Conservation (phyloP, 371 early-diverging fungal species). For the Chytridiales sp. region DNA sequence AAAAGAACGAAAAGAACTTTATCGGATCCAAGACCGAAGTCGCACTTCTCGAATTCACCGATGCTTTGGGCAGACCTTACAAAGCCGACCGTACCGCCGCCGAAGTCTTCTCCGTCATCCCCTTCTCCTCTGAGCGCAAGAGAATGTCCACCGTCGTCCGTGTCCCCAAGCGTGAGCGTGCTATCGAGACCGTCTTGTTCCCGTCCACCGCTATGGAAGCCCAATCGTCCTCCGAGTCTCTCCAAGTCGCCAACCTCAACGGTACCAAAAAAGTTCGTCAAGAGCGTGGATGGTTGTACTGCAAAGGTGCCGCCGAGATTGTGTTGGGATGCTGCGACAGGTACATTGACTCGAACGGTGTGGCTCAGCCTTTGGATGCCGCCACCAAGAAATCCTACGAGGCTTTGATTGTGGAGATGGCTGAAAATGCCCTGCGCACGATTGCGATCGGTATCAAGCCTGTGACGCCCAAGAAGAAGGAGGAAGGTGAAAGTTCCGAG, state of each 20-base stretch:
- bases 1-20: too few relatives aligned
- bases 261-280: too few relatives aligned
- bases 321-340: conserved; percentile 53
- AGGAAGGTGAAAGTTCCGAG: too few relatives aligned
- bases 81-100: conserved; percentile 50
- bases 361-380: conserved; percentile 11
- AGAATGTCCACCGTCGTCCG: conserved; percentile 79
- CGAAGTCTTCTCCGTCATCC: conserved; percentile 60
- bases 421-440: conserved; percentile 82
- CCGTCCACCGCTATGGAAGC: neutral
- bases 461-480: conserved; percentile 51
- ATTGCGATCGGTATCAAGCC: conserved; percentile 82
- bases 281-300: conserved; percentile 47
- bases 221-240: conserved; percentile 19
- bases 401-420: conserved; percentile 68
- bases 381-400: too few relatives aligned
- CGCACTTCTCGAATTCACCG: conserved; percentile 68
- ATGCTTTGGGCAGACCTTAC: conserved; percentile 56
- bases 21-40: conserved; percentile 89
- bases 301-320: conserved; percentile 87
- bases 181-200: neutral
- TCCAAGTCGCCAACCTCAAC: too few relatives aligned
- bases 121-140: conserved; percentile 84
- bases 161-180: conserved; percentile 25
- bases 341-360: conserved; percentile 26